Conservation (phyloP, 2,329 filamentous ascomycete genomes). For the Eurotiales sp. region DNA sequence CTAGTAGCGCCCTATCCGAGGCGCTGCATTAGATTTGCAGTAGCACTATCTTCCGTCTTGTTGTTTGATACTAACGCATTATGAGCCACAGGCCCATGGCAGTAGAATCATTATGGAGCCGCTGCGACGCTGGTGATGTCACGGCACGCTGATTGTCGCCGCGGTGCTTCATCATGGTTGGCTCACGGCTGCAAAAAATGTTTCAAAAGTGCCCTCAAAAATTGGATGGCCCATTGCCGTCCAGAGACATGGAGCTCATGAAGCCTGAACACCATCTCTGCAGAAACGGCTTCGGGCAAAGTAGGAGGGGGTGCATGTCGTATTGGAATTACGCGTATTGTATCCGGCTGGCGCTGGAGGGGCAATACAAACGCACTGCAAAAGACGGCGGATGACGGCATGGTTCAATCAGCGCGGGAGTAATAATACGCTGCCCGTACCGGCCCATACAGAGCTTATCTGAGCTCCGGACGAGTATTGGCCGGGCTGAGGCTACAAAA, state of each 20-base stretch:
- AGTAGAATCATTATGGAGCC: neutral
- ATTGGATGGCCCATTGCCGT: too few species aligned
- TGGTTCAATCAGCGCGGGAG: slow-evolving; percentile 8
- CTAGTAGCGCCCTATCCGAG: neutral
- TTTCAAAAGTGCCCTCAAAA: neutral
- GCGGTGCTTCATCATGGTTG: neutral
- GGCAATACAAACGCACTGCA: too few species aligned
- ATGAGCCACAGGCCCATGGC: too few species aligned
- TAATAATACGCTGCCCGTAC: neutral
- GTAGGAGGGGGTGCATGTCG: neutral
- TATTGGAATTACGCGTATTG: neutral
- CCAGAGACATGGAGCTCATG: too few species aligned
- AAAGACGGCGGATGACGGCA: too few species aligned
- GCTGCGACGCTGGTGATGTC: slow-evolving; percentile 7
- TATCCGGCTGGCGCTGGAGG: neutral
- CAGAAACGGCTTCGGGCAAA: too few species aligned
- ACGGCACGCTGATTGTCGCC: neutral
- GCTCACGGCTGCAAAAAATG: too few species aligned
- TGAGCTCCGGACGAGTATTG: neutral
- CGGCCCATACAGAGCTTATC: neutral
- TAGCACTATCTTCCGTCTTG: too few species aligned
- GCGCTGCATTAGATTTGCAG: neutral
- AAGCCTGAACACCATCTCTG: too few species aligned
- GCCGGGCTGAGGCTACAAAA: too few species aligned
- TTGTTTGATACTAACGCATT: too few species aligned